Conservation (phyloP, 2,329 filamentous ascomycete genomes). For the Aspergillus oerlinghausenensis region DNA sequence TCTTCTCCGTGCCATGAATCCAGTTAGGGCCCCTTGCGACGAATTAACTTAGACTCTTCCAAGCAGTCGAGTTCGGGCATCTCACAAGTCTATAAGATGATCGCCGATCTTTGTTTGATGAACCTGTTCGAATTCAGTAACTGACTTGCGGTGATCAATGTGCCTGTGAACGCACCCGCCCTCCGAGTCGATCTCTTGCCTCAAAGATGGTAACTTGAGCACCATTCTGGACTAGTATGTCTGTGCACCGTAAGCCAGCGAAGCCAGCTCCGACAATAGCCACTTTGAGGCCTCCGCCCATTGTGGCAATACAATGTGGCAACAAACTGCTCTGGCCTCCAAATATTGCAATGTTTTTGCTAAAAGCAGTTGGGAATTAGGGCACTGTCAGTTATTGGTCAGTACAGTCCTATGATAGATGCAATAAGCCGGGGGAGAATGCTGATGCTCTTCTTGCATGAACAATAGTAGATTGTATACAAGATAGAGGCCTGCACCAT, state of each 20-base stretch:
- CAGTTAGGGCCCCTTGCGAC: conserved; percentile 55
- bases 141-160: neutral
- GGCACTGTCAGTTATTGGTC: neutral
- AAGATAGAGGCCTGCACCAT: neutral
- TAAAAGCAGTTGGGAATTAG: neutral
- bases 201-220: conserved; percentile 57
- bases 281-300: conserved; percentile 45
- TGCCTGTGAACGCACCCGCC: conserved; percentile 42
- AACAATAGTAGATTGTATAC: neutral
- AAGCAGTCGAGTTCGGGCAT: neutral
- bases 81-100: conserved; percentile 55
- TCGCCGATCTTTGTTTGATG: conserved; percentile 46
- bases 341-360: neutral
- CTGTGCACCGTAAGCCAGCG: conserved; percentile 56
- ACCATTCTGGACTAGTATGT: conserved; percentile 53
- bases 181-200: conserved; percentile 55
- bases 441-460: neutral
- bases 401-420: neutral
- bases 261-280: conserved; percentile 59
- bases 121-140: conserved; percentile 34
- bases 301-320: conserved; percentile 10
- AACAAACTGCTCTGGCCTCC: neutral
- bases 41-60: conserved; percentile 11
- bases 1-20: conserved; percentile 59
- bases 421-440: neutral